Evolutionary conservation across 306 rosid genomes (phyloP), one percentile per base, ranked within the genome.

Genomic region (Cucumis sativus): DNA sequence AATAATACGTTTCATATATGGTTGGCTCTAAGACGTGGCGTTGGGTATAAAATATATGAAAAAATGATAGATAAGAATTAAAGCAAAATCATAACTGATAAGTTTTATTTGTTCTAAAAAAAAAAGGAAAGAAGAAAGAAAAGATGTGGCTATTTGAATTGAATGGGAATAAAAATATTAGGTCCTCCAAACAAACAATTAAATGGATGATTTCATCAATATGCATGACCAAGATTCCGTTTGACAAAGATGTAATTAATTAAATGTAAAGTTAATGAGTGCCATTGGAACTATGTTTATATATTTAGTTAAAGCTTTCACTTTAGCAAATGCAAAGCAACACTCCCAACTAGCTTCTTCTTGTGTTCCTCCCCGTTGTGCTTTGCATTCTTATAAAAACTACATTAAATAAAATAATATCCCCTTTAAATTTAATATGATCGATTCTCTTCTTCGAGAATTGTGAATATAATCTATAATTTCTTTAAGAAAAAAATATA

Each of bases 301-400:
- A 25, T 59, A 28, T 28, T 77, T 40, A 59, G 47, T 73, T 49
- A 65, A 75, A 21, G 45, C 68, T 78, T 51, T 78, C 3, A 68
- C 74, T 80, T 84, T 80, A 82, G 39, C 79, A 83, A 81, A 83
- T 80, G 83, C 80, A 86, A 80, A 81, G 66, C 85, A 85, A 76
- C 77, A 8, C 10, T 45, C 93, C 87, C 70, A 64, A 87, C 88
- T 84, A 84, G 90, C 87, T 80, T 49, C 63, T 80, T 84, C 93
- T 89, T 83, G 95, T 87, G 89, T 84, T 88, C 86, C 86, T 74
- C 90, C 90, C 97, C 94, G 51, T 60, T 66, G 67, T 80, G 55
- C 47, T 77, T 76, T 85, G 63, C 39, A 40, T 81, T 81, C 77
- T 39, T 79, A 77, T 73, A 56, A 65, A 77, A 71, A 77, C 12